A percentile compares a stretch with the other conserved stretches of the same genome.
These are phyloP conservation scores for Lumnitzera littorea DNA, from an alignment of 345 rosid genomes.

Conservation along the genomic window DNA sequence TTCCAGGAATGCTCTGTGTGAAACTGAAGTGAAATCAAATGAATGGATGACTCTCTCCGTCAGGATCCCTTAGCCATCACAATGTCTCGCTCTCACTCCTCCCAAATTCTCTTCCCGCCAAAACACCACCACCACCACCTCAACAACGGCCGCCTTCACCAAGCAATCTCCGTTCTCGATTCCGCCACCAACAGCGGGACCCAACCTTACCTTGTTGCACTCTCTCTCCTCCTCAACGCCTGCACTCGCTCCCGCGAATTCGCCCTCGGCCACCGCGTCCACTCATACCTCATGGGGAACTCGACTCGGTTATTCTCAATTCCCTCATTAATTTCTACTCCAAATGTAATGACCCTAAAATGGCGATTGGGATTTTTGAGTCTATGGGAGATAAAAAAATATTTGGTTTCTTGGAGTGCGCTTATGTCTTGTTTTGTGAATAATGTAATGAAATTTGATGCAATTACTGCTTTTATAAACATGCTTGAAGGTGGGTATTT, in stretches of 20 bases:
- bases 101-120: too few relatives aligned
- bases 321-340: constrained; percentile 55
- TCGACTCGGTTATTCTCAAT: constrained; percentile 44
- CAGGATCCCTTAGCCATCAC: too few relatives aligned
- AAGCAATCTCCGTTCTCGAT: constrained; percentile 17
- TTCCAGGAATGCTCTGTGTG: too few relatives aligned
- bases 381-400: constrained; percentile 40
- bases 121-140: constrained; percentile 31
- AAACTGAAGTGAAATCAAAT: too few relatives aligned
- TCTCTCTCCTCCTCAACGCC: constrained; percentile 19
- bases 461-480: constrained; percentile 8
- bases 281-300: constrained; percentile 30
- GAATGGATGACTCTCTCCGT: too few relatives aligned
- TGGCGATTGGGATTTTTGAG: constrained; percentile 34
- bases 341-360: constrained; percentile 38
- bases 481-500: too few relatives aligned
- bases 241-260: constrained; percentile 37
- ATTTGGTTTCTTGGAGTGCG: constrained; percentile 65
- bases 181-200: too few relatives aligned
- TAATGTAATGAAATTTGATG: constrained; percentile 31
- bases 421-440: constrained; percentile 53
- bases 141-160: constrained; percentile 43
- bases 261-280: constrained; percentile 49
- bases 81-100: too few relatives aligned
- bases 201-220: neutral